Base-by-base conservation (phyloP, 2,329 filamentous ascomycete genomes). In the Reticulascus tulasneorum region DNA sequence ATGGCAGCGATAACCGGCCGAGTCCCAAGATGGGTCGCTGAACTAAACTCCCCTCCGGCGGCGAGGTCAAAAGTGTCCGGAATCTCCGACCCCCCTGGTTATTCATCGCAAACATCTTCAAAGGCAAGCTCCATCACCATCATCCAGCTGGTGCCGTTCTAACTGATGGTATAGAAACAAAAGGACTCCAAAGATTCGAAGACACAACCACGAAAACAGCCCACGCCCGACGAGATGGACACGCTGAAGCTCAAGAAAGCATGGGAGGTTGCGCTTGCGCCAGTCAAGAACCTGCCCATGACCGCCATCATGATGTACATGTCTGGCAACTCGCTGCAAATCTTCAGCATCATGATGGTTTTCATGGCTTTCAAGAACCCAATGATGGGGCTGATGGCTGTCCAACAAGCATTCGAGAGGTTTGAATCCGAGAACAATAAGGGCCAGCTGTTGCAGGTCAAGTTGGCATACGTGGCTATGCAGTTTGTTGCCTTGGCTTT, bases 221-320 rank as follows among this genome's bases (percentile, higher is more conserved):
- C 84, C 21, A 83, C 84, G 2, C 63, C 82, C 48, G 85, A 85
- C 53, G 90, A 97, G 65, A 96, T 90, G 75, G 91, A 97, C 60
- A 89, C 84, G 16, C 73, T 98, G 46, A 97, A 97, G 72, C 71
- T 98, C 52, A 98, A 98, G 67, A 98, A 98, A 63, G 93, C 93
- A 1, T 98, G 93, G 93, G 93, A 98, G 64, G 78, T 98, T 28
- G 91, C 93, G 26, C 79, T 98, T 30, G 91, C 84, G 3, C 93
- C 93, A 1, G 84, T 93, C 45, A 98, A 98, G 70, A 82, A 84
- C 58, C 73, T 98, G 29, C 93, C 93, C 40, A 98, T 98, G 93
- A 97, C 94, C 38, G 90, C 84, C 46, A 91, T 98, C 60, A 96
- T 96, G 82, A 97, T 97, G 89, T 98, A 98, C 75, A 98, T 98